Percentiles rank a stretch among this genome's conserved stretches.
Evolutionary conservation across 495 filamentous ascomycete genomes (phyloP).

Genomic region (Articulospora tetracladia): DNA sequence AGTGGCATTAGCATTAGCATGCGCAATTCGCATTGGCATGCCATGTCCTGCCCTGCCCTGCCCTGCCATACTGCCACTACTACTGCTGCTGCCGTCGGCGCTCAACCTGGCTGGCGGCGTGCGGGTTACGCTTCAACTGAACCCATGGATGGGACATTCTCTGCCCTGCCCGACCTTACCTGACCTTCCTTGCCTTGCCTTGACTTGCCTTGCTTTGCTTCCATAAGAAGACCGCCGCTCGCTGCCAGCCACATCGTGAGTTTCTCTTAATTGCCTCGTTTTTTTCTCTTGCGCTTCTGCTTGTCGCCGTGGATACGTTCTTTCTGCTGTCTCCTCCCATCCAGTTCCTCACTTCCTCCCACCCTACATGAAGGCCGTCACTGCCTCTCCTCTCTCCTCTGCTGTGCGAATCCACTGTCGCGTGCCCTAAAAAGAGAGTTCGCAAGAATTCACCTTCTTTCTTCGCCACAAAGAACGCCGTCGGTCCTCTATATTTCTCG

Average conservation of each 20-base stretch:
- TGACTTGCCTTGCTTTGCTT: neutral
- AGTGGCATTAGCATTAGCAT: neutral
- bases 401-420: neutral
- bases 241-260: constrained; percentile 21
- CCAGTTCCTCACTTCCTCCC: neutral
- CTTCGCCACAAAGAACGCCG: neutral
- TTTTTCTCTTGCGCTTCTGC: constrained; percentile 3
- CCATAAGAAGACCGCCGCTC: constrained; percentile 12
- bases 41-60: neutral
- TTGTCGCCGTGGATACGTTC: neutral
- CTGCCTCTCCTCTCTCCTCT: constrained; percentile 1
- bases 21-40: neutral
- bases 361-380: neutral
- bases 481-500: neutral
- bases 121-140: neutral
- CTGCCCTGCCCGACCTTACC: neutral
- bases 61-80: neutral
- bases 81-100: neutral
- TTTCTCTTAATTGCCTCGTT: constrained; percentile 22
- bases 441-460: neutral
- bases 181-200: neutral
- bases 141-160: neutral
- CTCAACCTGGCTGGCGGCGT: too few species aligned
- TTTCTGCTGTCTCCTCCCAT: neutral
- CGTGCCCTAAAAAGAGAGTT: constrained; percentile 1